These are phyloP conservation scores for Nakazawaea holstii DNA, from an alignment of 805 yeast genomes.

Conservation along the genomic window DNA sequence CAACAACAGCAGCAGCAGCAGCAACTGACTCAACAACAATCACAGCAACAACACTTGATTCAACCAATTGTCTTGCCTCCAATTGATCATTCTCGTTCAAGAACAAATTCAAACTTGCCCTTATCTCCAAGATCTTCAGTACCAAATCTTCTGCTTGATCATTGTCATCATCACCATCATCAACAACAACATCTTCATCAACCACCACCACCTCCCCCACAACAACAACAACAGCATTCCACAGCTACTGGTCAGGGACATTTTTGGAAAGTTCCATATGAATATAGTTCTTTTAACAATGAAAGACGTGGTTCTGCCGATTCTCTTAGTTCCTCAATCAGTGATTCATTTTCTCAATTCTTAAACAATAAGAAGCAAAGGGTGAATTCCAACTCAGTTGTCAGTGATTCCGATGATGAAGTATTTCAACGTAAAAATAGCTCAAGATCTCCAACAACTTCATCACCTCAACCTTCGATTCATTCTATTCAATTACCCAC, in stretches of 20 bases:
- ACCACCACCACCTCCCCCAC: background rate
- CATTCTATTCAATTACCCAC: background rate
- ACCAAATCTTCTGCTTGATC: slow-evolving; percentile 1
- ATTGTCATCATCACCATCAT: background rate
- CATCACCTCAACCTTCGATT: slow-evolving; percentile 11
- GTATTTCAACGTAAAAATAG: slow-evolving; percentile 1
- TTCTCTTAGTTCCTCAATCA: slow-evolving; percentile 42
- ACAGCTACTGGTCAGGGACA: slow-evolving; percentile 27
- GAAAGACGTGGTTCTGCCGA: slow-evolving; percentile 42
- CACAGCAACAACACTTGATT: background rate
- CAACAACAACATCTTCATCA: background rate
- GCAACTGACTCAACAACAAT: slow-evolving; percentile 6
- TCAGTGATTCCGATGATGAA: slow-evolving; percentile 13
- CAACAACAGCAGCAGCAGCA: slow-evolving; percentile 3
- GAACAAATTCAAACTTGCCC: slow-evolving; percentile 8
- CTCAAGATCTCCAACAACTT: slow-evolving; percentile 12
- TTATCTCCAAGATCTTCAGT: slow-evolving; percentile 10
- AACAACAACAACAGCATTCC: too few species aligned
- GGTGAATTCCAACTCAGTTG: slow-evolving; percentile 15
- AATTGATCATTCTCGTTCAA: slow-evolving; percentile 11
- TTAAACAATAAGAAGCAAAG: slow-evolving; percentile 8
- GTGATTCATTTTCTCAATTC: slow-evolving; percentile 28
- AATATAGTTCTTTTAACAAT: slow-evolving; percentile 34
- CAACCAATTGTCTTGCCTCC: slow-evolving; percentile 14
- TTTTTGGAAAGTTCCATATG: slow-evolving; percentile 61